phyloP scores from a whole-genome alignment of 495 filamentous ascomycete species.

The Penicillium goetzii region DNA sequence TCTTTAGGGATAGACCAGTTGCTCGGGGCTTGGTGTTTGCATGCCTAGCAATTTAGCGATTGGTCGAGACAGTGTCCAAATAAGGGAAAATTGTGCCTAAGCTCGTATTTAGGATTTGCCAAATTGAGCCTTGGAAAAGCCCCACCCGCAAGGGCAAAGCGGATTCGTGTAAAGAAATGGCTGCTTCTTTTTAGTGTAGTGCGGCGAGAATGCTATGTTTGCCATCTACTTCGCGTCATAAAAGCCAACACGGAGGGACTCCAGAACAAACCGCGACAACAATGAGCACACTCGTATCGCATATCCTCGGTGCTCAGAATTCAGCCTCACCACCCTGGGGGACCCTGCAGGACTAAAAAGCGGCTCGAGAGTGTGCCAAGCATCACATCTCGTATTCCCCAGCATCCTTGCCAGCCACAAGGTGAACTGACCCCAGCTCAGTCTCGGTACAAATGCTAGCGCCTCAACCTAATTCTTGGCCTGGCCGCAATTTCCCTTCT shows the following conservation, averaged over 20 bases:
- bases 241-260: background rate
- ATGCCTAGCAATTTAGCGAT: background rate
- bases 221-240: background rate
- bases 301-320: background rate
- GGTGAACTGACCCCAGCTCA: background rate
- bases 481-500: conserved; percentile 6
- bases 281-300: background rate
- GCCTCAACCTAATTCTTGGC: background rate
- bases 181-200: background rate
- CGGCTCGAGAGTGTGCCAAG: conserved; percentile 26
- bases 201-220: too few species aligned
- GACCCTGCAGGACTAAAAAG: conserved; percentile 13
- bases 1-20: background rate
- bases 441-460: background rate
- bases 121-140: background rate
- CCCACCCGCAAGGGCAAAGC: background rate
- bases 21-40: background rate
- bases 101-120: conserved; percentile 3
- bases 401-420: conserved; percentile 10
- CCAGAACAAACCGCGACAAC: background rate
- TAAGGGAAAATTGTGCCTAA: conserved; percentile 1
- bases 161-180: background rate
- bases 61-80: background rate
- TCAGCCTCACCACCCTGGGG: background rate
- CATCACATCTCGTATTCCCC: conserved; percentile 26